phyloP scores from a whole-genome alignment of 495 filamentous ascomycete species.

The Opeltia flavorubescens region DNA sequence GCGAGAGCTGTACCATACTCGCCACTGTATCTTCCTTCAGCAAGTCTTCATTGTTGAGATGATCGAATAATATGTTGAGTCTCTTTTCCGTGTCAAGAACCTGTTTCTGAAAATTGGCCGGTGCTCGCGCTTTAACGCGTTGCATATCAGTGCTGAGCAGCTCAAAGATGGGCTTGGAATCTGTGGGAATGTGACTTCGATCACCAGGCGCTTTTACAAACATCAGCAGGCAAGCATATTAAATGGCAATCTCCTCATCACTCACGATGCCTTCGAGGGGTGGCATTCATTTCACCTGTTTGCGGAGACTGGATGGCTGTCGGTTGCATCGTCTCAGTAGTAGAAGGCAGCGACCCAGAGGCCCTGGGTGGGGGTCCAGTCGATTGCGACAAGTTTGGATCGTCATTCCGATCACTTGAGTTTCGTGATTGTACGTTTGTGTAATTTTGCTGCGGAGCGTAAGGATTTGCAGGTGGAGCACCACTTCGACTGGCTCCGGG shows the following conservation, averaged over 20 bases:
- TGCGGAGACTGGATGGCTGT: conserved; percentile 36
- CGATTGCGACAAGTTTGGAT: conserved; percentile 21
- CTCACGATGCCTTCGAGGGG: conserved; percentile 56
- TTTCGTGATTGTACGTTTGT: background rate
- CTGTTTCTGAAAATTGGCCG: conserved; percentile 64
- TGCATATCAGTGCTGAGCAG: conserved; percentile 75
- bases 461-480: conserved; percentile 45
- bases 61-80: conserved; percentile 81
- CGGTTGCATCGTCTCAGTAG: conserved; percentile 32
- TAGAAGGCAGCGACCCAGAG: conserved; percentile 21
- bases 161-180: conserved; percentile 63
- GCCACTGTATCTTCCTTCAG: conserved; percentile 69
- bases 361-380: conserved; percentile 8
- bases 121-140: conserved; percentile 70
- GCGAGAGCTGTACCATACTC: conserved; percentile 50
- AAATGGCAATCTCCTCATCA: conserved; percentile 5
- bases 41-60: conserved; percentile 89
- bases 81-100: conserved; percentile 89
- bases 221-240: conserved; percentile 6
- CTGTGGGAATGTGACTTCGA: conserved; percentile 71
- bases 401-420: conserved; percentile 27
- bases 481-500: conserved; percentile 13
- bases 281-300: conserved; percentile 22
- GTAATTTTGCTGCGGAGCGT: conserved; percentile 35
- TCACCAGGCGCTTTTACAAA: conserved; percentile 54